phyloP scores from a whole-genome alignment of 257 asterid genomes.

The Plantago major region DNA sequence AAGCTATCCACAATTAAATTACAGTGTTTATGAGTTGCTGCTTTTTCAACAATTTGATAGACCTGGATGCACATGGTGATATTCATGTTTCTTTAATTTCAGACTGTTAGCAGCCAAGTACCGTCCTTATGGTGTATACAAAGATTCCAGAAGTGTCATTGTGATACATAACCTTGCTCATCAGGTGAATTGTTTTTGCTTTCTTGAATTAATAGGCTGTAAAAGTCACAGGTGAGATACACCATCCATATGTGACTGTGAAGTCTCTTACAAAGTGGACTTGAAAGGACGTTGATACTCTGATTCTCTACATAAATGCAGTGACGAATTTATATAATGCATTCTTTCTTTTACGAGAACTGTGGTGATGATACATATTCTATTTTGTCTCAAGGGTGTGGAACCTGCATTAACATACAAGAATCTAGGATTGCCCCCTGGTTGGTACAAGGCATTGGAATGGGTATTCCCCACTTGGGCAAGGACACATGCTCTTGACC shows the following conservation, averaged over 20 bases:
- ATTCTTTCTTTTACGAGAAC: not conserved
- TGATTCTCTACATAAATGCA: not conserved
- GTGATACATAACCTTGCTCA: constrained; percentile 95
- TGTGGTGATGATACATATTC: constrained; percentile 9
- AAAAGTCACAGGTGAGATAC: not conserved
- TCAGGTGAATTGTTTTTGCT: constrained; percentile 49
- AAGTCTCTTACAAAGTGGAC: constrained; percentile 11
- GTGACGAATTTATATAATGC: not conserved
- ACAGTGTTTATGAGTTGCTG: not conserved
- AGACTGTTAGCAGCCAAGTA: constrained; percentile 93
- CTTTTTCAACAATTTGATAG: constrained; percentile 6
- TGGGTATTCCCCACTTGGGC: constrained; percentile 99
- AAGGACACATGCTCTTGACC: constrained; percentile 89
- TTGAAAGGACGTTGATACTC: not conserved
- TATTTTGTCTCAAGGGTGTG: constrained; percentile 61
- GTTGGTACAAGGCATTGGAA: constrained; percentile 92
- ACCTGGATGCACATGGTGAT: constrained; percentile 13
- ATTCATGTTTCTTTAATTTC: constrained; percentile 24
- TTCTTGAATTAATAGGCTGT: not conserved
- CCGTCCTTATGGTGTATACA: constrained; percentile 89
- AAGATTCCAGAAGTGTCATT: constrained; percentile 83
- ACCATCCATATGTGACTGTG: not conserved
- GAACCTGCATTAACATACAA: constrained; percentile 74
- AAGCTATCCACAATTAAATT: not conserved
- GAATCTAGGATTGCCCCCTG: constrained; percentile 76